A percentile compares a stretch with the other conserved stretches of the same genome.
Evolutionary conservation across 1,139 yeast genomes (phyloP).

Genomic region (Saccharomyces uvarum): DNA sequence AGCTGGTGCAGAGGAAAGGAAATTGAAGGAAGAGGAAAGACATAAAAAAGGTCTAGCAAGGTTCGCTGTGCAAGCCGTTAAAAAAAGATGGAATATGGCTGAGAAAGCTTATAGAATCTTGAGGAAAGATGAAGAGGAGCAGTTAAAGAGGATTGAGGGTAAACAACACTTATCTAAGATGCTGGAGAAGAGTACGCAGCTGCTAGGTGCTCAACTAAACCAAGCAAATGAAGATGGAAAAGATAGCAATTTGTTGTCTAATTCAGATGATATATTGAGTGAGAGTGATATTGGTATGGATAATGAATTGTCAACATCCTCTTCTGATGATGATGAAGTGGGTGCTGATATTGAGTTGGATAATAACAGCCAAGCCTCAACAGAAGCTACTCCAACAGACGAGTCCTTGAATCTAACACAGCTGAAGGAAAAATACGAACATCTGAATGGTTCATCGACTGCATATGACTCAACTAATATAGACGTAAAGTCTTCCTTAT

Average conservation of each 20-base stretch:
- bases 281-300: slow-evolving; percentile 11
- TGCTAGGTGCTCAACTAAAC: slow-evolving; percentile 75
- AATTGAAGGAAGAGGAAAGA: slow-evolving; percentile 61
- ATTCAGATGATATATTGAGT: slow-evolving; percentile 8
- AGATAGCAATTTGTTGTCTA: slow-evolving; percentile 9
- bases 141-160: slow-evolving; percentile 66
- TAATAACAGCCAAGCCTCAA: neutral
- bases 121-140: slow-evolving; percentile 53
- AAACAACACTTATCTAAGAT: slow-evolving; percentile 83
- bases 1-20: slow-evolving; percentile 82
- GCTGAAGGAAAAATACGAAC: slow-evolving; percentile 55
- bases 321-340: slow-evolving; percentile 14
- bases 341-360: slow-evolving; percentile 36
- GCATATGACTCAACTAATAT: slow-evolving; percentile 26
- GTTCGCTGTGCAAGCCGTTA: slow-evolving; percentile 73
- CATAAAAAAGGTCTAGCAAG: slow-evolving; percentile 64
- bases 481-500: slow-evolving; percentile 15
- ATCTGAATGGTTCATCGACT: slow-evolving; percentile 25
- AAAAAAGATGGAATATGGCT: slow-evolving; percentile 86
- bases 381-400: slow-evolving; percentile 23
- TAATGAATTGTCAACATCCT: slow-evolving; percentile 18
- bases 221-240: slow-evolving; percentile 16
- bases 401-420: slow-evolving; percentile 54
- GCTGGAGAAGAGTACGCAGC: slow-evolving; percentile 83
- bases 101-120: slow-evolving; percentile 62